These are phyloP conservation scores for Trametes meyenii DNA, from an alignment of 768 basidiomycete species.

Conservation along the genomic window DNA sequence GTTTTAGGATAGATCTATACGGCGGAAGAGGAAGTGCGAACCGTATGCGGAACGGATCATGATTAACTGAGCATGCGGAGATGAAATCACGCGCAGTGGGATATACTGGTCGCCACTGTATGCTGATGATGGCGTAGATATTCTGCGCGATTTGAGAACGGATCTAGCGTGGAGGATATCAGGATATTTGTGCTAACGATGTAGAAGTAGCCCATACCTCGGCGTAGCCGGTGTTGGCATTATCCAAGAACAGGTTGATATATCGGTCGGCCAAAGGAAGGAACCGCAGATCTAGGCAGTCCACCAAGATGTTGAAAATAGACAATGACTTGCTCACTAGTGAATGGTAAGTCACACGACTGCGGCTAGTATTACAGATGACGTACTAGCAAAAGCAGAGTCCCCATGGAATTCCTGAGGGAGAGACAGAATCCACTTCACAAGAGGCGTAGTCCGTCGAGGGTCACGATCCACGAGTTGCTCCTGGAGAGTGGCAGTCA, in stretches of 20 bases:
- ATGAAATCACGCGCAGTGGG: slow-evolving; percentile 57
- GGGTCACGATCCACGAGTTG: slow-evolving; percentile 74
- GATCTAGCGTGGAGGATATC: slow-evolving; percentile 46
- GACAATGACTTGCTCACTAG: slow-evolving; percentile 78
- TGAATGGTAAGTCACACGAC: background rate
- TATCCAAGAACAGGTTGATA: slow-evolving; percentile 69
- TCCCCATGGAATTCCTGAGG: slow-evolving; percentile 83
- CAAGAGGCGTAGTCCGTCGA: slow-evolving; percentile 68
- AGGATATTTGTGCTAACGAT: background rate
- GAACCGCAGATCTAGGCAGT: slow-evolving; percentile 67
- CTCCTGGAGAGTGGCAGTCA: slow-evolving; percentile 19
- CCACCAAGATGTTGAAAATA: slow-evolving; percentile 66
- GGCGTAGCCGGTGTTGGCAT: slow-evolving; percentile 81
- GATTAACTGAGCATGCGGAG: slow-evolving; percentile 49
- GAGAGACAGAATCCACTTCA: slow-evolving; percentile 76
- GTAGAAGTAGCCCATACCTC: slow-evolving; percentile 52
- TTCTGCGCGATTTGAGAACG: slow-evolving; percentile 69
- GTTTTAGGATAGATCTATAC: background rate
- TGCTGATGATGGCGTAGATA: slow-evolving; percentile 57
- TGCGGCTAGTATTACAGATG: slow-evolving; percentile 2
- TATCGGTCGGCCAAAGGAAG: slow-evolving; percentile 69
- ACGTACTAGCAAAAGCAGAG: slow-evolving; percentile 84
- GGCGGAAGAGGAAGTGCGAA: slow-evolving; percentile 28
- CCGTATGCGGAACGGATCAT: slow-evolving; percentile 68
- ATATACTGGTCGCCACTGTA: slow-evolving; percentile 73